These are phyloP conservation scores for Ceratobasidium sp. DNA, from an alignment of 1,284 basidiomycete genomes.

Conservation along the genomic window DNA sequence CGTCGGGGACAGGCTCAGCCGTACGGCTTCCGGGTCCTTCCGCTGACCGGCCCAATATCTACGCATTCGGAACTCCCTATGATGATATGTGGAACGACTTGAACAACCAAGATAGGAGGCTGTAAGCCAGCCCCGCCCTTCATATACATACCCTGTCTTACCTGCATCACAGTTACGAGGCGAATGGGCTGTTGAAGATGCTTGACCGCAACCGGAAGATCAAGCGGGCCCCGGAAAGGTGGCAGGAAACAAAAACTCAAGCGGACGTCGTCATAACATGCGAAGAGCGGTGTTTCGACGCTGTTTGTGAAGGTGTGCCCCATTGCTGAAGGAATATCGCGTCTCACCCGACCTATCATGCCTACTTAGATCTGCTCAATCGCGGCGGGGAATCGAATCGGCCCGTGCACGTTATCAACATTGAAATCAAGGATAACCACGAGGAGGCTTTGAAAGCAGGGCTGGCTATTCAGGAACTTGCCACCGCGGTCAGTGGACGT, in stretches of 20 bases:
- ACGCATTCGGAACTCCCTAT: constrained; percentile 98
- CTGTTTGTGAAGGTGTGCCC: constrained; percentile 94
- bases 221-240: constrained; percentile 94
- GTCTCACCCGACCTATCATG: constrained; percentile 17
- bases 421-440: constrained; percentile 99
- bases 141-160: constrained; percentile 16
- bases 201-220: constrained; percentile 94
- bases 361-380: constrained; percentile 77
- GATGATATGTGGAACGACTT: constrained; percentile 96
- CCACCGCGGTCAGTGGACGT: constrained; percentile 74
- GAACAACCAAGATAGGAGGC: constrained; percentile 81
- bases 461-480: constrained; percentile 94
- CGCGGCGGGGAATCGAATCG: constrained; percentile 93
- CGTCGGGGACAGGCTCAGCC: constrained; percentile 95
- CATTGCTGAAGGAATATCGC: constrained; percentile 40
- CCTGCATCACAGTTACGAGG: constrained; percentile 74
- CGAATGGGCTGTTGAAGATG: constrained; percentile 97
- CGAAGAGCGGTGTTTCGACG: constrained; percentile 98
- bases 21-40: constrained; percentile 96
- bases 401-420: constrained; percentile 95
- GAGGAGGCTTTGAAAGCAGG: constrained; percentile 97
- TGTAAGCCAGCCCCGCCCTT: constrained; percentile 65
- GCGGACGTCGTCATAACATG: constrained; percentile 99
- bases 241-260: constrained; percentile 90
- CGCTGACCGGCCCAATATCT: constrained; percentile 98